A percentile compares a stretch with the other conserved stretches of the same genome.
These are phyloP conservation scores for Fusarium transvaalense DNA, from an alignment of 2,329 filamentous ascomycete species.

Conservation along the genomic window DNA sequence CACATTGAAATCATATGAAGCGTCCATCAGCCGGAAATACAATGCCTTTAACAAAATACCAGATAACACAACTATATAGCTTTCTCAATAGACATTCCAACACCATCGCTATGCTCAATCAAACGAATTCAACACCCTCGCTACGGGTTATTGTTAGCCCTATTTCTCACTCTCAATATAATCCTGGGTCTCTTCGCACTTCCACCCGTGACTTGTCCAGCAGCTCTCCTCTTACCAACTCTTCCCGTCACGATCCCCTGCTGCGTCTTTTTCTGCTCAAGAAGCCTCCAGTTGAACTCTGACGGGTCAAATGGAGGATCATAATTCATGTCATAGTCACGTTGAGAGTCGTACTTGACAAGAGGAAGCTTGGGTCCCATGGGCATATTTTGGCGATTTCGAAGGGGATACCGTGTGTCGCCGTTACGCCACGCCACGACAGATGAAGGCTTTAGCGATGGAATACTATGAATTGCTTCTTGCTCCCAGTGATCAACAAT, in stretches of 20 bases:
- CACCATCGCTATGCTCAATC: neutral
- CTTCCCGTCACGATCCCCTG: neutral
- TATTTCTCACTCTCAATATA: neutral
- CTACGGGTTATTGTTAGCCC: neutral
- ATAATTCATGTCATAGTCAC: neutral
- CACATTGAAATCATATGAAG: too few species aligned
- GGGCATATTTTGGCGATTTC: neutral
- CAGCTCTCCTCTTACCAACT: neutral
- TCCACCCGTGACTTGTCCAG: neutral
- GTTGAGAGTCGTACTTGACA: neutral
- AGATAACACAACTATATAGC: neutral
- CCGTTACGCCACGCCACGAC: neutral
- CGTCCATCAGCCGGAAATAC: too few species aligned
- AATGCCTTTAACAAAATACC: too few species aligned
- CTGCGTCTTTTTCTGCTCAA: neutral
- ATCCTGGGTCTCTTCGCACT: neutral
- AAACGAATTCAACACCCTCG: neutral
- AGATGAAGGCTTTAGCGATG: neutral
- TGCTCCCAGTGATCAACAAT: neutral
- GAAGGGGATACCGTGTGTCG: neutral
- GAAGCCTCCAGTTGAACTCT: slow-evolving; percentile 16
- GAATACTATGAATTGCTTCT: accelerated
- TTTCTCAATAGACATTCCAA: neutral
- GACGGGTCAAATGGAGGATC: slow-evolving; percentile 17
- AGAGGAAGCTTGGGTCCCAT: slow-evolving; percentile 5